Evolutionary conservation across 768 basidiomycete genomes (phyloP), one percentile per base, ranked within the genome.

Genomic region (Leccinum pellstonianum): DNA sequence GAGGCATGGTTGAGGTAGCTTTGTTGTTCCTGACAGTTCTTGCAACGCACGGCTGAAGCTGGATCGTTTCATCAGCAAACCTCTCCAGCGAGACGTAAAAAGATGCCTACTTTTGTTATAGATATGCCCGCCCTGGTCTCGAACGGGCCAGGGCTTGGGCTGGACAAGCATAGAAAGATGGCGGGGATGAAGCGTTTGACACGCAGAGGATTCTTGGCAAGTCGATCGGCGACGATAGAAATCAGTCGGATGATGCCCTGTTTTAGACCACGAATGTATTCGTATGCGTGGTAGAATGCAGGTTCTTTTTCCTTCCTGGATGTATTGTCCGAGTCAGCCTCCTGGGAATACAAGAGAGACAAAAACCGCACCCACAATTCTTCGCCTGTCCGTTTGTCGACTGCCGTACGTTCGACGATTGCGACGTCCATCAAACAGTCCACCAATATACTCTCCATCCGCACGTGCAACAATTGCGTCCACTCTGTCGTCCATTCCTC

Each of bases 101-200:
- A 15, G 5, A 48, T 6, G 75, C 86, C 54, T 67, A 92, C 91
- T 84, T 62, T 80, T 83, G 69, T 87, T 92, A 65, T 86, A 84
- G 23, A 96, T 75, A 69, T 98, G 97, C 2, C 88, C 93, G 6
- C 97, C 96, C 50, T 87, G 77, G 56, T 89, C 82, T 62, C 86
- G 81, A 58, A 79, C 78, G 2, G 90, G 68, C 96, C 95, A 98
- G 0, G 93, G 91, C 63, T 87, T 87, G 2, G 96, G 96, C 62
- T 87, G 86, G 31, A 95, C 83, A 7, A 99, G 81, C 96, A 98
- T 99, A 11, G 96, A 97, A 23, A 99, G 80, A 73, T 96, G 92
- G 2, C 95, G 91, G 15, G 96, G 95, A 75, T 96, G 94, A 17
- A 98, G 78, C 0, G 89, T 84, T 55, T 86, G 81, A 12, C 31